These are phyloP conservation scores for Pestalotiopsis sp. DNA, from an alignment of 2,329 filamentous ascomycete species.

Conservation along the genomic window DNA sequence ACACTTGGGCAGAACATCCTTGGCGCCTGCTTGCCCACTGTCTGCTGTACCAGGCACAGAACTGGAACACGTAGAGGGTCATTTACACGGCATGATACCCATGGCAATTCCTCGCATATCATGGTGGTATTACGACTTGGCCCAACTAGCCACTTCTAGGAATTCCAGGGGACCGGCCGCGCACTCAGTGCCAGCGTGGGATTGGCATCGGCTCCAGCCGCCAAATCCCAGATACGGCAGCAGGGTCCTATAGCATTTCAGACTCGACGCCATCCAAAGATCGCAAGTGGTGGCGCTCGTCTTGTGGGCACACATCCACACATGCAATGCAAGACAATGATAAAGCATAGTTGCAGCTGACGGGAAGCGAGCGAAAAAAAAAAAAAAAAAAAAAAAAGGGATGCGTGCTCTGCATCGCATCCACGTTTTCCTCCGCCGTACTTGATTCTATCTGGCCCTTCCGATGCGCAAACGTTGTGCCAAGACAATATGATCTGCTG, in stretches of 20 bases:
- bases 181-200: not conserved
- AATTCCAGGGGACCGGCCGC: not conserved
- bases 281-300: not conserved
- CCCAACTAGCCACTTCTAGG: not conserved
- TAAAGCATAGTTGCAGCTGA: not conserved
- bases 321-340: slow-evolving; percentile 4
- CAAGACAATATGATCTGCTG: not conserved
- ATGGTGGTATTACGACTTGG: not conserved
- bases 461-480: not conserved
- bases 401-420: not conserved
- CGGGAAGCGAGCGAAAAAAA: not conserved
- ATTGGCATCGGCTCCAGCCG: not conserved
- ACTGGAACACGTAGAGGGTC: not conserved
- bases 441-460: not conserved
- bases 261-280: not conserved
- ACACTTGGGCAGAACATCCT: not conserved
- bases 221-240: not conserved
- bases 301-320: not conserved
- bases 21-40: not conserved
- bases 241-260: not conserved
- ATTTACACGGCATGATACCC: not conserved
- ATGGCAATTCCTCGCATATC: not conserved
- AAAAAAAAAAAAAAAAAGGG: not conserved
- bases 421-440: slow-evolving; percentile 3
- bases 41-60: not conserved